Percentiles rank a stretch among this genome's conserved stretches.
Conservation (phyloP, 768 basidiomycete genomes). For the Kwoniella newhampshirensis region DNA sequence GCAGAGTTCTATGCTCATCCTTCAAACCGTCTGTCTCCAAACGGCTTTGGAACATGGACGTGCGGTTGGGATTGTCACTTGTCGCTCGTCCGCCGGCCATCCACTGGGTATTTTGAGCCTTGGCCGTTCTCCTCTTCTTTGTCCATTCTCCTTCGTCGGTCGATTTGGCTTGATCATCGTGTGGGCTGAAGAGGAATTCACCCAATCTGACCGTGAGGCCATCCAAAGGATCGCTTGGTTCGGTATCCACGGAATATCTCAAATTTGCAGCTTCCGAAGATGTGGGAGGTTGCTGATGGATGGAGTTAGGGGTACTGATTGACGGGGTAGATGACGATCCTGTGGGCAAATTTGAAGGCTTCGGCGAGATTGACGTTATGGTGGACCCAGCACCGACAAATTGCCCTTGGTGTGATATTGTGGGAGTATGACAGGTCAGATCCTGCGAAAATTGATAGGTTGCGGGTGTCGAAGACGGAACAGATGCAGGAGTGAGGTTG, state of each 20-base stretch:
- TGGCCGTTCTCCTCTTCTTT: slow-evolving; percentile 15
- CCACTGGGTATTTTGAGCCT: slow-evolving; percentile 12
- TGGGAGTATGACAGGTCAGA: too few relatives aligned
- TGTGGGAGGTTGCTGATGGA: neutral
- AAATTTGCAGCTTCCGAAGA: slow-evolving; percentile 10
- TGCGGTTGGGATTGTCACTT: slow-evolving; percentile 1
- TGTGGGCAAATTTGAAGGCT: too few relatives aligned
- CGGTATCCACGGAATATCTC: slow-evolving; percentile 11
- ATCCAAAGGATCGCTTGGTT: slow-evolving; percentile 24
- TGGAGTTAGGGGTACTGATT: too few relatives aligned
- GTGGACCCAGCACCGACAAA: too few relatives aligned
- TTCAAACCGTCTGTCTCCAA: slow-evolving; percentile 36
- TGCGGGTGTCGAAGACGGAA: too few relatives aligned
- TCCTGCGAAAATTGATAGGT: too few relatives aligned
- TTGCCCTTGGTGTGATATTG: too few relatives aligned
- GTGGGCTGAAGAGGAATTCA: slow-evolving; percentile 39
- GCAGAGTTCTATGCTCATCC: slow-evolving; percentile 26
- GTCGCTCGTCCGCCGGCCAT: neutral
- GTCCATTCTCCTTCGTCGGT: slow-evolving; percentile 4
- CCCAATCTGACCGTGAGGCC: slow-evolving; percentile 36
- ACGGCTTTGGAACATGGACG: slow-evolving; percentile 8
- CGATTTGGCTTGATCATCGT: neutral
- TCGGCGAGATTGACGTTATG: too few relatives aligned
- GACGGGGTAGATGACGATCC: too few relatives aligned
- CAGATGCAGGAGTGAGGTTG: too few relatives aligned